Evolutionary conservation across 257 asterid genomes (phyloP).

Genomic region (Ehretia macrophylla): DNA sequence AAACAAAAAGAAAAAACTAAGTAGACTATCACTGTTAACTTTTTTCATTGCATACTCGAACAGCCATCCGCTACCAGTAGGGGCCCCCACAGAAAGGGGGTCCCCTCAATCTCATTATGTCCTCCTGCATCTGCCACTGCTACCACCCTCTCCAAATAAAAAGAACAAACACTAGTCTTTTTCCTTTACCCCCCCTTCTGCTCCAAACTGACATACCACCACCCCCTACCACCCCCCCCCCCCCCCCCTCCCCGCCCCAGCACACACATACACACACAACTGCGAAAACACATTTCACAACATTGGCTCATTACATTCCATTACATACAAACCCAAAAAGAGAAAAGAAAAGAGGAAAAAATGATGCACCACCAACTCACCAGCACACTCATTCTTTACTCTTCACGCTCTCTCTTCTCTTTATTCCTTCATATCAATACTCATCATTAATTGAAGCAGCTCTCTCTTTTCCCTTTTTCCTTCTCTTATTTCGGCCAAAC

Average conservation of each 20-base stretch:
- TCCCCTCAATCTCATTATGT: slow-evolving; percentile 8
- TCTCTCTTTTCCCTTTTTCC: background rate
- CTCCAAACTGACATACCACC: slow-evolving; percentile 25
- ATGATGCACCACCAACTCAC: background rate
- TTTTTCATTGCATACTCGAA: background rate
- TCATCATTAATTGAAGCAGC: background rate
- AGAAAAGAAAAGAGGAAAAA: background rate
- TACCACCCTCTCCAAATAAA: background rate
- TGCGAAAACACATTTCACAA: background rate
- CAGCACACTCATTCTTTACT: background rate
- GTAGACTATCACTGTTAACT: background rate
- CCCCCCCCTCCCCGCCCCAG: background rate
- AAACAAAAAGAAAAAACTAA: background rate
- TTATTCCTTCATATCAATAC: background rate
- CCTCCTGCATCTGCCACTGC: background rate
- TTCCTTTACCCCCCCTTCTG: background rate
- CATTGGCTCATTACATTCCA: background rate
- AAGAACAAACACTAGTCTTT: background rate
- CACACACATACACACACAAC: background rate
- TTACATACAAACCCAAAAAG: background rate
- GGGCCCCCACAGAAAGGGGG: slow-evolving; percentile 3
- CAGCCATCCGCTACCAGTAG: background rate
- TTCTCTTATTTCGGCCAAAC: background rate
- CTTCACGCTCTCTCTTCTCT: background rate
- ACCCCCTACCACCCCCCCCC: background rate